phyloP scores from a whole-genome alignment of 495 filamentous ascomycete genomes.

The Rostrohypoxylon terebratum region DNA sequence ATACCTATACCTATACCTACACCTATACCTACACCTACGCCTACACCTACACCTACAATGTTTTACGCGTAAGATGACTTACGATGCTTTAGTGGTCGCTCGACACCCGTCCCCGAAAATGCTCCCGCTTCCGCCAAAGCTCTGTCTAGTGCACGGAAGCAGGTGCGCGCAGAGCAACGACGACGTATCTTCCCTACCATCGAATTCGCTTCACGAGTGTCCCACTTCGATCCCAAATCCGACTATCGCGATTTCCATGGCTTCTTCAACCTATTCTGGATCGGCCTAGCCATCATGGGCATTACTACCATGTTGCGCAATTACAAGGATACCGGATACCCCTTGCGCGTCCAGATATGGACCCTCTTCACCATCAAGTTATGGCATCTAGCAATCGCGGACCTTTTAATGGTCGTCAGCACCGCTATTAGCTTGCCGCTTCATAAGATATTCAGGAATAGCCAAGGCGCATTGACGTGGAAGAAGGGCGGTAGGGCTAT shows the following conservation, averaged over 20 bases:
- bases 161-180: constrained; percentile 82
- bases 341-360: constrained; percentile 87
- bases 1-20: background rate
- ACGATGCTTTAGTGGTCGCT: constrained; percentile 71
- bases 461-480: constrained; percentile 75
- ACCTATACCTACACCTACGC: no score
- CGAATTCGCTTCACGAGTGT: constrained; percentile 91
- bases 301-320: constrained; percentile 91
- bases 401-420: constrained; percentile 83
- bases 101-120: constrained; percentile 90
- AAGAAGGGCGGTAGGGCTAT: constrained; percentile 76
- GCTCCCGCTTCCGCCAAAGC: constrained; percentile 90
- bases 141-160: constrained; percentile 84
- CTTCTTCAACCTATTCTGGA: constrained; percentile 98
- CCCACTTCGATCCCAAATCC: constrained; percentile 93
- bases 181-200: constrained; percentile 95
- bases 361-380: constrained; percentile 85
- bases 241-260: constrained; percentile 95
- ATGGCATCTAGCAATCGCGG: constrained; percentile 85
- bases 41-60: background rate
- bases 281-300: constrained; percentile 95
- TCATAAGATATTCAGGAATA: constrained; percentile 72
- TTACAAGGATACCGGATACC: constrained; percentile 91
- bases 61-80: constrained; percentile 7
- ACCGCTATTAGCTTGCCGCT: constrained; percentile 79